Conservation (phyloP, 371 early-diverging fungal species). For the Apophysomyces sp. region DNA sequence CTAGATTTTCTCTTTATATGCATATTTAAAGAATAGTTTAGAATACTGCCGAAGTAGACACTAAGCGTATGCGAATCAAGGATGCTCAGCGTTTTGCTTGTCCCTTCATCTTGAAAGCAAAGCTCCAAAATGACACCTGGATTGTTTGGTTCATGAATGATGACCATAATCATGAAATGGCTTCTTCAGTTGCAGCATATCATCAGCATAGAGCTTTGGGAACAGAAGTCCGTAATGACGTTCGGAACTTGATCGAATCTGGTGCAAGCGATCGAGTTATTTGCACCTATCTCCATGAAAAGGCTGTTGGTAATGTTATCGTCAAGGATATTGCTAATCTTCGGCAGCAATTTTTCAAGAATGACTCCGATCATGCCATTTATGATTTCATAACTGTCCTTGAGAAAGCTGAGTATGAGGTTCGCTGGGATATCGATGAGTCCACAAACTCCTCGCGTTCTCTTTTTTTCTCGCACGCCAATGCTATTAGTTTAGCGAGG, state of each 20-base stretch:
- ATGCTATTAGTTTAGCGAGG: no score
- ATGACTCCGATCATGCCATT: no score
- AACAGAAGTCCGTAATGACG: neutral
- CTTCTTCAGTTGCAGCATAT: neutral
- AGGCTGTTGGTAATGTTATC: no score
- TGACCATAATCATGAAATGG: neutral
- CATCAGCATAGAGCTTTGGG: neutral
- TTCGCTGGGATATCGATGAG: no score
- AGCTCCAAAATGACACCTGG: neutral
- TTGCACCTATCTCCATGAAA: no score
- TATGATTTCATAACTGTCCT: no score
- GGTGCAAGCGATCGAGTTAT: neutral
- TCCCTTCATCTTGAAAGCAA: neutral
- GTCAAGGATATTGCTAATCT: no score
- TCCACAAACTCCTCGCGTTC: no score
- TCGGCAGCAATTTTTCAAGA: no score
- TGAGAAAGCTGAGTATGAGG: no score
- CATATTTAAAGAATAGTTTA: neutral
- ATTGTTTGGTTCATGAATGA: neutral
- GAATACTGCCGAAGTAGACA: neutral
- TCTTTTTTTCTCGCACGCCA: no score
- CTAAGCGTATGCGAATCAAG: neutral
- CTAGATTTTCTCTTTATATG: neutral
- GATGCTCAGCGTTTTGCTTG: neutral
- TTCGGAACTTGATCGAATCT: neutral